Conservation (phyloP, 2,329 filamentous ascomycete genomes). For the Nemania sp. region DNA sequence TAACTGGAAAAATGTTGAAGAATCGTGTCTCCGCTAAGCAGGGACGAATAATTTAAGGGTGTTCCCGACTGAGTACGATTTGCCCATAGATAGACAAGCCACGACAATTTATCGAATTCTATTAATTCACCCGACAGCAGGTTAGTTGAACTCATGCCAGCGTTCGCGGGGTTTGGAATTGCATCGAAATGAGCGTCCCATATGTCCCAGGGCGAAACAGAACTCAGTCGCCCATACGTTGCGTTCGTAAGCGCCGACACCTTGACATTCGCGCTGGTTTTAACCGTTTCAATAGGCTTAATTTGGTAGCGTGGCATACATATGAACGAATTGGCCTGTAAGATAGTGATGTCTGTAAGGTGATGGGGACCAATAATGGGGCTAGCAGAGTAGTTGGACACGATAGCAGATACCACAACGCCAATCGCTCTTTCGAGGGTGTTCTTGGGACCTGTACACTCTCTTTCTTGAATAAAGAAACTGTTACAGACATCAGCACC, state of each 20-base stretch:
- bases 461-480: neutral
- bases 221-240: neutral
- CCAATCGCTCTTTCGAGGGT: neutral
- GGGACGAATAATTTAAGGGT: neutral
- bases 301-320: neutral
- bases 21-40: neutral
- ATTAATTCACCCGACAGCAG: neutral
- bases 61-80: neutral
- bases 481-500: neutral
- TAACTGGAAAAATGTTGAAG: neutral
- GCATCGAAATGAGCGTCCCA: neutral
- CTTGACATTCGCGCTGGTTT: neutral
- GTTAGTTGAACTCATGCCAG: neutral
- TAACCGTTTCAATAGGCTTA: neutral
- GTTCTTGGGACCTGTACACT: neutral
- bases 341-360: neutral
- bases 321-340: neutral
- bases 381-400: neutral
- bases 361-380: too few relatives aligned
- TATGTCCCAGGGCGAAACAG: conserved; percentile 1
- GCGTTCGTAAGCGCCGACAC: neutral
- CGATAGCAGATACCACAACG: neutral
- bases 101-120: neutral
- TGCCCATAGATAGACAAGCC: neutral
- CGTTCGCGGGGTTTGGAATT: neutral